A percentile compares a stretch with the other conserved stretches of the same genome.
Evolutionary conservation across 129 eudicot species (phyloP).

Genomic region (Gnaphalium uliginosum): DNA sequence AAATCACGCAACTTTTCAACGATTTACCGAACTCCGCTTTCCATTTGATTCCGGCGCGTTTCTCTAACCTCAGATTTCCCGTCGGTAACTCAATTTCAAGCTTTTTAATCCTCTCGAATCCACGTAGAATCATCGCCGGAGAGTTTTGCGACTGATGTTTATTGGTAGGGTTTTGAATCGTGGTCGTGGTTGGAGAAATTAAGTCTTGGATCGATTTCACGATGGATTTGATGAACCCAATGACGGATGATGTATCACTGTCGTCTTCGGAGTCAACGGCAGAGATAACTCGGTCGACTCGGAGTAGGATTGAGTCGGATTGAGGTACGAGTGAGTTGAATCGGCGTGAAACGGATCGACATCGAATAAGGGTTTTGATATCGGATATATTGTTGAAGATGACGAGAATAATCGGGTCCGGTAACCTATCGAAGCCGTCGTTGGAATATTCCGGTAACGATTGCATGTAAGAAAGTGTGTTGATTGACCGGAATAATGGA

Average conservation of each 20-base stretch:
- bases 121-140: slow-evolving; percentile 45
- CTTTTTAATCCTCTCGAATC: slow-evolving; percentile 43
- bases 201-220: slow-evolving; percentile 44
- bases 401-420: slow-evolving; percentile 48
- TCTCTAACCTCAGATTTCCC: slow-evolving; percentile 50
- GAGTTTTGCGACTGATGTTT: slow-evolving; percentile 33
- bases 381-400: slow-evolving; percentile 51
- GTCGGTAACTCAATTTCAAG: slow-evolving; percentile 59
- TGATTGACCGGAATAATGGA: slow-evolving; percentile 10
- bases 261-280: slow-evolving; percentile 39
- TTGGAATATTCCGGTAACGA: slow-evolving; percentile 19
- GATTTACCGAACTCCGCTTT: slow-evolving; percentile 50
- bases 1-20: slow-evolving; percentile 49
- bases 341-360: slow-evolving; percentile 51
- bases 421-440: slow-evolving; percentile 45
- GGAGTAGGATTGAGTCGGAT: slow-evolving; percentile 49
- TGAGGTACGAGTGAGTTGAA: slow-evolving; percentile 64
- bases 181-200: slow-evolving; percentile 28
- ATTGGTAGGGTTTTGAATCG: background rate
- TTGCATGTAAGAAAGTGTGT: background rate
- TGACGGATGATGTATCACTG: slow-evolving; percentile 41
- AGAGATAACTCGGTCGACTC: slow-evolving; percentile 66
- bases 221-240: slow-evolving; percentile 40
- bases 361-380: slow-evolving; percentile 55
- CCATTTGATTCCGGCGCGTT: slow-evolving; percentile 52